phyloP scores from a whole-genome alignment of 495 filamentous ascomycete species.

The Neurospora sp. region DNA sequence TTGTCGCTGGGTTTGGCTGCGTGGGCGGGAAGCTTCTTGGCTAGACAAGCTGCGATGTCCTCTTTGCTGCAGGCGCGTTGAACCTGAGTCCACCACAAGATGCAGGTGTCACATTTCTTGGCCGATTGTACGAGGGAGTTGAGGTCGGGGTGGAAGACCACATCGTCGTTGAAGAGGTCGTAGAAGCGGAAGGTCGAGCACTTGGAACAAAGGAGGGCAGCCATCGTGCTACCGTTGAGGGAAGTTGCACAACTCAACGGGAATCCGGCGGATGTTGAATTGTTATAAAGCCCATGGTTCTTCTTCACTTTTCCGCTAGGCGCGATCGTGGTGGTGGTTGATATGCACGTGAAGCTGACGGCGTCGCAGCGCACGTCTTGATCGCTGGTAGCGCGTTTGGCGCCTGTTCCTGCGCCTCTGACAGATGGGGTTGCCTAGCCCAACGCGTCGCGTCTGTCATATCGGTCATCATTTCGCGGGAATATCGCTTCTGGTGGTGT shows the following conservation, averaged over 20 bases:
- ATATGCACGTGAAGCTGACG: neutral
- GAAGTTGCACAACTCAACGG: too few relatives aligned
- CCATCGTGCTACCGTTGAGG: neutral
- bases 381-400: neutral
- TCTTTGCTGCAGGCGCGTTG: neutral
- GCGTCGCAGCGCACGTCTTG: neutral
- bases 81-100: neutral
- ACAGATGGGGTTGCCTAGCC: neutral
- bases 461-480: neutral
- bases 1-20: neutral
- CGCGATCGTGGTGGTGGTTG: too few relatives aligned
- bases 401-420: neutral
- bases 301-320: too few relatives aligned
- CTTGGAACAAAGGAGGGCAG: neutral
- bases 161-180: conserved; percentile 1
- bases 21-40: neutral
- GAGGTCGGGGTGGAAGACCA: conserved; percentile 1
- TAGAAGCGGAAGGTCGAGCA: neutral
- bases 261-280: too few relatives aligned
- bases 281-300: too few relatives aligned
- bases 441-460: neutral
- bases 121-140: neutral
- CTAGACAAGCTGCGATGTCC: neutral
- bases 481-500: neutral
- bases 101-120: neutral